Percentiles rank a stretch among this genome's conserved stretches.
phyloP scores from a whole-genome alignment of 2,329 filamentous ascomycete species.

The Sclerotinia glacialis region DNA sequence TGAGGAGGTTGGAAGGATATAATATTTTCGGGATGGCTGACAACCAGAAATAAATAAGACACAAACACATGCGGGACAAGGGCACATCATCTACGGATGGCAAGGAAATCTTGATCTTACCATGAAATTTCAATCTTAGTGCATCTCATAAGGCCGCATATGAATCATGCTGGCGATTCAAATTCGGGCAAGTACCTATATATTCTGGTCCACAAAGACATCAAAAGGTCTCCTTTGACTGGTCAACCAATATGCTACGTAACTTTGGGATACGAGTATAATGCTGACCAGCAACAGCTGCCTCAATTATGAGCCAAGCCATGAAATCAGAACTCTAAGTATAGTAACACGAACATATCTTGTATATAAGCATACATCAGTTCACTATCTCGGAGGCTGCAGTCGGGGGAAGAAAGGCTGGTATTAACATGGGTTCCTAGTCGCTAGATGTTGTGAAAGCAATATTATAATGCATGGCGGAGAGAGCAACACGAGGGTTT shows the following conservation, averaged over 20 bases:
- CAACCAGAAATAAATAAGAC: conserved; percentile 11
- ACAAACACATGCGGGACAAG: conserved; percentile 19
- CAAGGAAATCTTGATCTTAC: conserved; percentile 3
- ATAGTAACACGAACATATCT: conserved; percentile 2
- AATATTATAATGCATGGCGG: conserved; percentile 20
- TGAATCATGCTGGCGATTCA: conserved; percentile 14
- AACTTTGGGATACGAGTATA: conserved; percentile 9
- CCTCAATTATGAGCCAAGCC: not conserved
- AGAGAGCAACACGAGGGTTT: conserved; percentile 19
- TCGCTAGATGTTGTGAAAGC: conserved; percentile 18
- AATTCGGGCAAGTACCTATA: conserved; percentile 11
- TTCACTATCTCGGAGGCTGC: conserved; percentile 6
- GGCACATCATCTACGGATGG: conserved; percentile 11
- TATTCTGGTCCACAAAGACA: conserved; percentile 13
- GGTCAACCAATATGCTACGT: conserved; percentile 10
- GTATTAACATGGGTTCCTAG: conserved; percentile 18
- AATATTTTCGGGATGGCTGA: not conserved
- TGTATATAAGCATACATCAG: not conserved
- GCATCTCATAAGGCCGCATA: conserved; percentile 14
- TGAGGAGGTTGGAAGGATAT: conserved; percentile 17
- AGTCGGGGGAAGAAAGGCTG: conserved; percentile 9
- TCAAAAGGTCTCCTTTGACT: not conserved
- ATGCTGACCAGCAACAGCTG: conserved; percentile 11
- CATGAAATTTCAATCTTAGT: not conserved
- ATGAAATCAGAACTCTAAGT: not conserved